Conservation (phyloP, 352 stramenopile genomes). For the Pythium dissimile region DNA sequence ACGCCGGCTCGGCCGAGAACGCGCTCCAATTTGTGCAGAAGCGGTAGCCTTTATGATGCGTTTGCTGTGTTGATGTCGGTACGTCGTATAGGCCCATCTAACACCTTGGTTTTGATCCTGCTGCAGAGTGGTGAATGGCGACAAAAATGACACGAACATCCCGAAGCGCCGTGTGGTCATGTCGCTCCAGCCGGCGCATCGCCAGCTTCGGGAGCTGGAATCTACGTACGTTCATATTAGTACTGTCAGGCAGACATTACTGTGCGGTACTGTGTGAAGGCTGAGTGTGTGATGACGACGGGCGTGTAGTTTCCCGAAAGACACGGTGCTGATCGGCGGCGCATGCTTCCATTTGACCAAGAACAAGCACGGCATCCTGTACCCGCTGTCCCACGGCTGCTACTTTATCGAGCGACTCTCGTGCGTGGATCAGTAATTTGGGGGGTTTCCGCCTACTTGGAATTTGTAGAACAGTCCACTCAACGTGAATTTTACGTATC, state of each 20-base stretch:
- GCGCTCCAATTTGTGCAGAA: conserved; percentile 47
- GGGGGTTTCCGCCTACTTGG: too few species aligned
- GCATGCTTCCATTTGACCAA: conserved; percentile 67
- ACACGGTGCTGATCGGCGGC: conserved; percentile 65
- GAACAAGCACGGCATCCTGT: conserved; percentile 41
- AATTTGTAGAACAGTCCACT: too few species aligned
- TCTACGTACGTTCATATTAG: conserved; percentile 48
- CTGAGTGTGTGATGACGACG: not conserved
- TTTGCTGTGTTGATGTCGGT: too few species aligned
- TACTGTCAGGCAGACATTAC: too few species aligned
- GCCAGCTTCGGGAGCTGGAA: conserved; percentile 54
- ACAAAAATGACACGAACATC: conserved; percentile 19
- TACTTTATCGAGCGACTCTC: conserved; percentile 77
- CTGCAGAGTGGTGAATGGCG: not conserved
- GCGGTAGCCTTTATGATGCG: conserved; percentile 15
- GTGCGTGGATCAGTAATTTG: conserved; percentile 58
- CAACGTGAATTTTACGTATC: not conserved
- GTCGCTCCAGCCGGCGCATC: conserved; percentile 60
- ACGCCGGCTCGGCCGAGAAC: conserved; percentile 35
- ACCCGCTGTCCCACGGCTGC: conserved; percentile 60
- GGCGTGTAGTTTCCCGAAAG: conserved; percentile 47
- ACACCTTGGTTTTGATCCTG: not conserved
- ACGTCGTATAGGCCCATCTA: not conserved
- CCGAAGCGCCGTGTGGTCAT: conserved; percentile 48
- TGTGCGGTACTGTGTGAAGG: not conserved